Evolutionary conservation across 768 basidiomycete genomes (phyloP).

Genomic region (Rhodotorula diobovata): DNA sequence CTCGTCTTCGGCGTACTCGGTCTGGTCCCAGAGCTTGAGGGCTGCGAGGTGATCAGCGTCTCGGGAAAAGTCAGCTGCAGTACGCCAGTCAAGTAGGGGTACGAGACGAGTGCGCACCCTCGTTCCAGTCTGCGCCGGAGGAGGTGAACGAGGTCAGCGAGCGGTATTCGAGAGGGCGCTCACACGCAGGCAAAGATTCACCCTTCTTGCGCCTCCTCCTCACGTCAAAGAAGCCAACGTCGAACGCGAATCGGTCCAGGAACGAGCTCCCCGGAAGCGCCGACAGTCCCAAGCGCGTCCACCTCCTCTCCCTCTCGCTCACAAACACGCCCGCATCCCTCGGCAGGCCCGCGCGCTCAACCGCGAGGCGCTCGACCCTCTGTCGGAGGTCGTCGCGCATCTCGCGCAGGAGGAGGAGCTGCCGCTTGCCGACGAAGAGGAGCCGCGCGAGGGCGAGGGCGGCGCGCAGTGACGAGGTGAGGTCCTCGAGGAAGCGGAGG

Average conservation of each 20-base stretch:
- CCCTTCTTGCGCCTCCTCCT: conserved; percentile 37
- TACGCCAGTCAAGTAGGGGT: too few relatives aligned
- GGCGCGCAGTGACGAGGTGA: conserved; percentile 72
- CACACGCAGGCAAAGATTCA: neutral
- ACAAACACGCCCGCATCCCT: conserved; percentile 24
- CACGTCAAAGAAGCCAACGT: conserved; percentile 27
- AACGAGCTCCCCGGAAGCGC: conserved; percentile 9
- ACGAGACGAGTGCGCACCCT: neutral
- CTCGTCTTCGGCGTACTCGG: conserved; percentile 27
- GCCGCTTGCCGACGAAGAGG: conserved; percentile 59
- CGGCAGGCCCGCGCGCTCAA: conserved; percentile 34
- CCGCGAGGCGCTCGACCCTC: conserved; percentile 30
- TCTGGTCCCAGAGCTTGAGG: conserved; percentile 32
- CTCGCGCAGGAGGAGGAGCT: conserved; percentile 57
- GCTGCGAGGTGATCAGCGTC: neutral
- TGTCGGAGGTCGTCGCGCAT: conserved; percentile 54
- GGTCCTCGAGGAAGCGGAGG: conserved; percentile 81
- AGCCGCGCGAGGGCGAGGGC: conserved; percentile 61
- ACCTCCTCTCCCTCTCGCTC: conserved; percentile 17
- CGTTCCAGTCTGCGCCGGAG: conserved; percentile 31
- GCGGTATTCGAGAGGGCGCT: neutral
- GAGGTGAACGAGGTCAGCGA: too few relatives aligned
- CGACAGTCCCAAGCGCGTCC: conserved; percentile 19
- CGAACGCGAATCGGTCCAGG: neutral
- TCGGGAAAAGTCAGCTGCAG: too few relatives aligned